Evolutionary conservation across 225 moss, liverwort and hornwort genomes (phyloP).

Genomic region (Polytrichum commune): DNA sequence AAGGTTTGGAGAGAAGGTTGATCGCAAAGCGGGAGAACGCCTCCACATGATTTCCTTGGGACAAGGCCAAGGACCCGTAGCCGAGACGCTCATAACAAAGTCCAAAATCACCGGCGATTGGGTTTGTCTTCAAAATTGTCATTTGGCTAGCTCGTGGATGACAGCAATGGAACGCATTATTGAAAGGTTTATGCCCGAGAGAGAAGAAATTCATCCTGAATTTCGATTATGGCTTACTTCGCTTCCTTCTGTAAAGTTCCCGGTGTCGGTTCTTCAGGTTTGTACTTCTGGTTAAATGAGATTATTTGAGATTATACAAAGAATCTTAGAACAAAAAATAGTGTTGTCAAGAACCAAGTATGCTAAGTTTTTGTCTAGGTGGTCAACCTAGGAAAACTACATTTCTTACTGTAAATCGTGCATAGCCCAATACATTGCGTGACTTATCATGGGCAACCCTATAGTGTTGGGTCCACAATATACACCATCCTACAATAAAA

Average conservation of each 20-base stretch:
- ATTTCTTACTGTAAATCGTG: too few species aligned
- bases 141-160: slow-evolving; percentile 95
- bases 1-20: slow-evolving; percentile 86
- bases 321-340: too few species aligned
- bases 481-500: too few species aligned
- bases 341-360: too few species aligned
- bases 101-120: slow-evolving; percentile 80
- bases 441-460: too few species aligned
- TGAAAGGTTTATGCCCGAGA: slow-evolving; percentile 59
- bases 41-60: slow-evolving; percentile 92
- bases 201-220: slow-evolving; percentile 61
- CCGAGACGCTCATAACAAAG: slow-evolving; percentile 74
- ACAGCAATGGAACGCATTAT: slow-evolving; percentile 84
- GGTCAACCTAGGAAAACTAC: too few species aligned
- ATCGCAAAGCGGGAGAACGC: slow-evolving; percentile 51
- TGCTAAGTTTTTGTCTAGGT: too few species aligned
- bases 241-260: slow-evolving; percentile 77
- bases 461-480: too few species aligned
- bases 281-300: too few species aligned
- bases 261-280: slow-evolving; percentile 83
- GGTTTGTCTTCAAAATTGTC: slow-evolving; percentile 95
- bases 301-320: too few species aligned
- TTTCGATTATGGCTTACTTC: slow-evolving; percentile 90
- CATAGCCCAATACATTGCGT: too few species aligned
- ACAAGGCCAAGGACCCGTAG: slow-evolving; percentile 92